Base-by-base conservation (phyloP, 768 basidiomycete species). In the Tricholoma bakamatsutake region DNA sequence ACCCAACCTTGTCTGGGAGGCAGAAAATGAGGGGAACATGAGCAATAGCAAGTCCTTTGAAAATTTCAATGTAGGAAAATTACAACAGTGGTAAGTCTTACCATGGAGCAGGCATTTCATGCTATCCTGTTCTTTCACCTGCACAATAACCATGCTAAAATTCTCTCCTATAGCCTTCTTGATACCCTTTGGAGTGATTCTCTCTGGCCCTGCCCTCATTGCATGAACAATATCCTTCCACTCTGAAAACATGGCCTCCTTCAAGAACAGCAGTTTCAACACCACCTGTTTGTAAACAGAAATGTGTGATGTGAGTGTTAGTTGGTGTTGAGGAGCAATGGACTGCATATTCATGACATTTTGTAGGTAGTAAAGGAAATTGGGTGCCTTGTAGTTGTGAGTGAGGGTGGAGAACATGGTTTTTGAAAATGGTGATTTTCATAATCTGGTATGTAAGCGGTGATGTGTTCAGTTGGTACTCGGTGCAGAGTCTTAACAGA, bases 11-110 rank as follows among this genome's bases (percentile, higher is more conserved):
- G 1, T 54, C 57, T 10, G 67, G 64, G 12, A 71, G 55, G 3
- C 45, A 27, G 52, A 71, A 69, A 8, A 71, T 64, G 17, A 64
- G 53, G 1, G 59, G 61, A 15, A 71, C 63, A 21, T 64, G 68
- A n/a, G 63, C 63, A 13, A 64, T 56, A 24, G 60, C 69, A 59
- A 56, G 66, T 28, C 50, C 62, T 66, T 30, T 1, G 27, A 33
- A 43, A 21, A 1, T 46, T n/a, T 40, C 17, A 52, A 35, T 13
- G 10, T 37, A 33, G 11, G 18, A 17, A 40, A 21, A 10, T 4
- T 24, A 45, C 1, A 11, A 24, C n/a, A 55, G 2, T 13, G n/a
- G 40, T 35, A 46, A 17, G 52, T 33, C 45, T 47, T 24, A 59
- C 59, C 62, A 35, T 61, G 48, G 30, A 58, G 54, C 10, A 58